Percentiles rank a stretch among this genome's conserved stretches.
These are phyloP conservation scores for Termitomyces sp. DNA, from an alignment of 768 basidiomycete genomes.

Conservation along the genomic window DNA sequence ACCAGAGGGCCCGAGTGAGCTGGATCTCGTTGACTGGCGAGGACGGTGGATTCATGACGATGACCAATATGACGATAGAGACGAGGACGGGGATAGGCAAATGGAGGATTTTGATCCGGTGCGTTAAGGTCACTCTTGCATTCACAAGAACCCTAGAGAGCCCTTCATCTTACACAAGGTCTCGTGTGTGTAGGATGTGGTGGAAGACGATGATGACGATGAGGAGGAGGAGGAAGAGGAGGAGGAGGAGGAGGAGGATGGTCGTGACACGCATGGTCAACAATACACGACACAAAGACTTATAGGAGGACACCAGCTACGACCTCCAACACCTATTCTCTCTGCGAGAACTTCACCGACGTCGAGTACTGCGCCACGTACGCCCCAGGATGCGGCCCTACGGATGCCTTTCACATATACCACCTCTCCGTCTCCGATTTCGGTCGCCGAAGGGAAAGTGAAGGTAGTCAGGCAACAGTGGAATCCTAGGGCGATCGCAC, in stretches of 20 bases:
- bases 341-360: slow-evolving; percentile 51
- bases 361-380: slow-evolving; percentile 38
- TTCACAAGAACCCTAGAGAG: slow-evolving; percentile 5
- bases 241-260: slow-evolving; percentile 32
- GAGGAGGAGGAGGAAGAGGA: slow-evolving; percentile 61
- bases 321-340: slow-evolving; percentile 34
- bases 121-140: slow-evolving; percentile 22
- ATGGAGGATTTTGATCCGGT: slow-evolving; percentile 90
- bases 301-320: slow-evolving; percentile 20
- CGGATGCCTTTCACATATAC: slow-evolving; percentile 23
- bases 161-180: slow-evolving; percentile 1
- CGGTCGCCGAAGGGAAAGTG: slow-evolving; percentile 36
- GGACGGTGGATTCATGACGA: slow-evolving; percentile 80
- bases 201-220: slow-evolving; percentile 47
- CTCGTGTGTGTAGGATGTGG: slow-evolving; percentile 36
- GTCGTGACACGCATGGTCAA: slow-evolving; percentile 18
- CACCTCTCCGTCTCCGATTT: slow-evolving; percentile 23
- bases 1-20: slow-evolving; percentile 72
- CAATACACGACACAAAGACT: slow-evolving; percentile 30
- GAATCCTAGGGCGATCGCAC: slow-evolving; percentile 33
- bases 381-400: slow-evolving; percentile 35
- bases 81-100: slow-evolving; percentile 65
- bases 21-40: slow-evolving; percentile 87
- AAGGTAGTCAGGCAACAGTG: slow-evolving; percentile 51
- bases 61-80: slow-evolving; percentile 56